These are phyloP conservation scores for Clonostachys chloroleuca DNA, from an alignment of 2,329 filamentous ascomycete genomes.

Conservation along the genomic window DNA sequence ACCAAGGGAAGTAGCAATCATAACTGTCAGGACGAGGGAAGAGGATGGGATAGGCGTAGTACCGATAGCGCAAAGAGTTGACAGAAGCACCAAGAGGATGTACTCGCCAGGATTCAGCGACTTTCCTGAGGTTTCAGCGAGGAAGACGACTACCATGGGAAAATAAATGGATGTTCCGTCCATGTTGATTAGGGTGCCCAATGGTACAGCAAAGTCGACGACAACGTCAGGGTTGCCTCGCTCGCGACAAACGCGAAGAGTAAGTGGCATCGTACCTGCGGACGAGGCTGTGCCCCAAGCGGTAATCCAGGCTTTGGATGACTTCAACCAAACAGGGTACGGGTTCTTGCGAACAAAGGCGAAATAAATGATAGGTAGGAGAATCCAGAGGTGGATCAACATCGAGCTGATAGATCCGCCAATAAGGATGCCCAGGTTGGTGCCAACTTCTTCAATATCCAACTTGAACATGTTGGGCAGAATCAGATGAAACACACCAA, in stretches of 20 bases:
- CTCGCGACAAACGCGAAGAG: slow-evolving; percentile 31
- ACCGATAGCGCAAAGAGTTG: slow-evolving; percentile 46
- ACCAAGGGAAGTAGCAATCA: slow-evolving; percentile 41
- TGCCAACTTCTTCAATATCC: slow-evolving; percentile 38
- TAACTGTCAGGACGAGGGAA: slow-evolving; percentile 44
- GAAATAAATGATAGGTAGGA: slow-evolving; percentile 38
- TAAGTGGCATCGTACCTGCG: slow-evolving; percentile 46
- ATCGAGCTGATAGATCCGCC: slow-evolving; percentile 39
- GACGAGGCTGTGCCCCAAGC: slow-evolving; percentile 50
- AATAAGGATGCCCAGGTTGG: slow-evolving; percentile 44
- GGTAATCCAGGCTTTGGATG: slow-evolving; percentile 46
- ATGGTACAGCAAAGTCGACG: slow-evolving; percentile 38
- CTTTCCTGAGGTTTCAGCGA: slow-evolving; percentile 44
- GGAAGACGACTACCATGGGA: slow-evolving; percentile 45
- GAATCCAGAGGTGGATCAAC: slow-evolving; percentile 38
- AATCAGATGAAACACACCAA: slow-evolving; percentile 50
- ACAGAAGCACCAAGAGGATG: slow-evolving; percentile 40
- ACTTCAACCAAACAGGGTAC: slow-evolving; percentile 39
- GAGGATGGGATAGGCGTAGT: slow-evolving; percentile 49
- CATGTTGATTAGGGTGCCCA: slow-evolving; percentile 47
- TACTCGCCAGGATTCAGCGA: slow-evolving; percentile 36
- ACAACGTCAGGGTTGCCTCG: slow-evolving; percentile 35
- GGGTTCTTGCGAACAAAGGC: slow-evolving; percentile 36
- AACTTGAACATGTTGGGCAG: slow-evolving; percentile 45
- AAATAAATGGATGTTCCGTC: slow-evolving; percentile 53